Evolutionary conservation across 1,284 basidiomycete genomes (phyloP).

Genomic region (Hypsizygus ulmarius): DNA sequence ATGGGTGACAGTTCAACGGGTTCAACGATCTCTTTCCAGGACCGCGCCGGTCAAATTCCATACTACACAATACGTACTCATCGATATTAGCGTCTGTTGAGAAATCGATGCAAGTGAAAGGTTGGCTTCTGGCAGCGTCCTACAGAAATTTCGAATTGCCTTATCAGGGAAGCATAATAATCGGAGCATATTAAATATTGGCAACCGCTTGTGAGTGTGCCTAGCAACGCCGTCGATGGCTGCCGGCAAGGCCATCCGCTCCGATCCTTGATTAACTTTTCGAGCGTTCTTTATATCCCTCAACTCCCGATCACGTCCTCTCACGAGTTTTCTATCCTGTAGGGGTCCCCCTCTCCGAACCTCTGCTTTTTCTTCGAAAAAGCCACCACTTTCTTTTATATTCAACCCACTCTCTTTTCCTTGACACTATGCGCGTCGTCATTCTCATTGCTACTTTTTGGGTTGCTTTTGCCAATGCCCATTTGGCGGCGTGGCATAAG

Average conservation of each 20-base stretch:
- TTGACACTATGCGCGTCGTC: conserved; percentile 7
- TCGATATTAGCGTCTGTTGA: too few species aligned
- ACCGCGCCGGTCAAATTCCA: too few species aligned
- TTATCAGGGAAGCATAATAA: too few species aligned
- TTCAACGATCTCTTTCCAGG: too few species aligned
- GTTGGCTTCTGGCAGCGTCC: too few species aligned
- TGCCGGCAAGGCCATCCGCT: conserved; percentile 6
- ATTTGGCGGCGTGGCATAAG: conserved; percentile 39
- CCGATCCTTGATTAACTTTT: conserved; percentile 10
- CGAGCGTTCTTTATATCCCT: conserved; percentile 7
- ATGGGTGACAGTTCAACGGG: too few species aligned
- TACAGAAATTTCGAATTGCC: too few species aligned
- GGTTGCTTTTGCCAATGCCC: conserved; percentile 31
- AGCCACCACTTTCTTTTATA: conserved; percentile 12
- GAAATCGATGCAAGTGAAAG: background rate
- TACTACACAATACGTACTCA: too few species aligned
- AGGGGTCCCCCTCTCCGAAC: background rate
- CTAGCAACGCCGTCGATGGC: background rate
- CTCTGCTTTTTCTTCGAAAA: conserved; percentile 1
- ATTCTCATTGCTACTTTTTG: conserved; percentile 15
- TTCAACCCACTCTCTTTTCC: conserved; percentile 6
- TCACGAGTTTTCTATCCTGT: conserved; percentile 1
- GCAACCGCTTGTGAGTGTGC: too few species aligned
- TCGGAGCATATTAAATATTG: too few species aligned
- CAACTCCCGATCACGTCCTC: conserved; percentile 2